Base-by-base conservation (phyloP, 2,329 filamentous ascomycete species). In the Diaporthe sp. region DNA sequence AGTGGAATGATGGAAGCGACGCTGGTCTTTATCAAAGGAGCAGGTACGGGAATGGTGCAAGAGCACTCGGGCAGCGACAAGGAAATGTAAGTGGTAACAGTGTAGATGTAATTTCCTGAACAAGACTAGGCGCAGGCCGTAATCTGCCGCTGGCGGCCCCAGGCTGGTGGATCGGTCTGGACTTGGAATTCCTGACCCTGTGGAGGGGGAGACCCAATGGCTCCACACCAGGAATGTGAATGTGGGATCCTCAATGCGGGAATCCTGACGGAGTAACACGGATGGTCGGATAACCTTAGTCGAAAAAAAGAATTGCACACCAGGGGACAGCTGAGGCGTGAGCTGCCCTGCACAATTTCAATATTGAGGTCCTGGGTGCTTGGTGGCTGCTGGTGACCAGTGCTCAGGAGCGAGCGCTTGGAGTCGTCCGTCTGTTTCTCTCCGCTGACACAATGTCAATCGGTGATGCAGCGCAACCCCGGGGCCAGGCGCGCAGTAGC, bases 51-150 rank as follows among this genome's bases (percentile, higher is more conserved):
- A 69, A 55, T 69, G 65, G 65, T 69, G 46, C 65, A 69, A 69
- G 65, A 55, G 65, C 65, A 28, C n/a, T 42, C n/a, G 65, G 62
- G 46, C 44, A 39, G 46, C 44, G 65, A 68, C 65, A 53, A 68
- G 65, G 65, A 69, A 55, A 55, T 55, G 34, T n/a, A 31, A 55
- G 22, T 69, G 65, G 65, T 69, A 42, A 28, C 46, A 42, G 34
- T 28, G 59, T 55, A 69, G 65, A 19, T 72, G 70, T 61, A 73
- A 73, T 73, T 65, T 73, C 71, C 71, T 53, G 58, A 51, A 62
- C 59, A 44, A 71, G 71, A 73, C 57, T 51, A 72, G 42, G 17
- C 42, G 69, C 44, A 72, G 42, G 42, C 69, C 69, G 69, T 72
- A 72, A 73, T 73, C 58, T 73, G 65, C 65, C 34, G 46, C 65